Conservation (phyloP, 495 filamentous ascomycete species). For the Friedmanniomyces simplex region DNA sequence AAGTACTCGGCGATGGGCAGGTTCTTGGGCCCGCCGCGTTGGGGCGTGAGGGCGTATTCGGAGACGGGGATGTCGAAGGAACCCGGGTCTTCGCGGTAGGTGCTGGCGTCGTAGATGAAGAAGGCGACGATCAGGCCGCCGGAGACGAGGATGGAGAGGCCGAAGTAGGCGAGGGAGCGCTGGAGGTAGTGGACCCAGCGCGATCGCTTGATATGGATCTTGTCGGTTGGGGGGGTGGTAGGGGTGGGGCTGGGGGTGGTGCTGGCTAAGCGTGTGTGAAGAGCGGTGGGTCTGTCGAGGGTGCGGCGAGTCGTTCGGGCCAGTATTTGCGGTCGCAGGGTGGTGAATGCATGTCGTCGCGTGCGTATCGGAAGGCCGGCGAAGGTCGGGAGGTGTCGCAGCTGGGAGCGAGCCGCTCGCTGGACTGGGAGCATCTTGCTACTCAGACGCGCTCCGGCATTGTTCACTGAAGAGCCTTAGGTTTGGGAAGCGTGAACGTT, state of each 20-base stretch:
- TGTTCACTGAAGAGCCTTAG: not conserved
- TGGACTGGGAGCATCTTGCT: constrained; percentile 3
- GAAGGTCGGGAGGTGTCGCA: not conserved
- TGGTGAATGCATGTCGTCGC: not conserved
- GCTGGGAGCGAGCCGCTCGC: constrained; percentile 1
- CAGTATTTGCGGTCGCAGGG: not conserved
- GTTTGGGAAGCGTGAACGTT: not conserved
- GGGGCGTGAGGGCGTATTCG: constrained; percentile 67
- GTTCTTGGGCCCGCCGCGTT: constrained; percentile 87
- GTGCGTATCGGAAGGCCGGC: not conserved
- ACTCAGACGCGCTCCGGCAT: constrained; percentile 34
- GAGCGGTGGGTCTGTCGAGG: not conserved
- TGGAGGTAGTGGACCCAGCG: constrained; percentile 35
- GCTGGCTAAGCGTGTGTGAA: constrained; percentile 9
- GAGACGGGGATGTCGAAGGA: constrained; percentile 71
- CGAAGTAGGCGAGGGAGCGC: constrained; percentile 45
- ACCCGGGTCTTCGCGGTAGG: constrained; percentile 60
- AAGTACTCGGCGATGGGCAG: constrained; percentile 78
- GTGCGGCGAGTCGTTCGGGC: not conserved
- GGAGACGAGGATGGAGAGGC: constrained; percentile 46
- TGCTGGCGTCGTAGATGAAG: constrained; percentile 90
- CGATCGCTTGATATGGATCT: constrained; percentile 8
- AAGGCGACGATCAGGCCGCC: constrained; percentile 59
- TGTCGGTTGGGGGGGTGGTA: not conserved
- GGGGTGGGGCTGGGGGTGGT: not conserved